A percentile compares a stretch with the other conserved stretches of the same genome.
Conservation (phyloP, 352 stramenopile genomes). For the Pelagophyceae sp. region DNA sequence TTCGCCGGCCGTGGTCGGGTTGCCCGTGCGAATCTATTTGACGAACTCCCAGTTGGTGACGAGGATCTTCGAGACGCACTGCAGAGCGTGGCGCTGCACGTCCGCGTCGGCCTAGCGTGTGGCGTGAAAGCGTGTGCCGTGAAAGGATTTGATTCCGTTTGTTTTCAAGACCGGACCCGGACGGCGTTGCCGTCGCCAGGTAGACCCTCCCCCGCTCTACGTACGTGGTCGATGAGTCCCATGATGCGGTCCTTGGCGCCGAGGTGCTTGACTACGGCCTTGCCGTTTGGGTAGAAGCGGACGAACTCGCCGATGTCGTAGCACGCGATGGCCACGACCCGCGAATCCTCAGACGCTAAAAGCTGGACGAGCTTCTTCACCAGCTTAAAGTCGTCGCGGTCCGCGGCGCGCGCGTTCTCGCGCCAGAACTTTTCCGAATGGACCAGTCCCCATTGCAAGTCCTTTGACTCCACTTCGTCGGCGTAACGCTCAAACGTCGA, state of each 20-base stretch:
- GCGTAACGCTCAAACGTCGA: slow-evolving; percentile 91
- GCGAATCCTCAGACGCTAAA: slow-evolving; percentile 77
- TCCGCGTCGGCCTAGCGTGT: slow-evolving; percentile 81
- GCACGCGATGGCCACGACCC: slow-evolving; percentile 84
- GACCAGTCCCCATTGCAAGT: slow-evolving; percentile 85
- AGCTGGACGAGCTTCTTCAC: slow-evolving; percentile 82
- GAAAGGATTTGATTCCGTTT: too few relatives aligned
- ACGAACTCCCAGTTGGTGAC: slow-evolving; percentile 93
- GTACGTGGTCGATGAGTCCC: slow-evolving; percentile 84
- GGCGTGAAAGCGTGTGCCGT: too few relatives aligned
- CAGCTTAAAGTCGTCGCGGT: slow-evolving; percentile 85
- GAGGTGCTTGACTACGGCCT: slow-evolving; percentile 85
- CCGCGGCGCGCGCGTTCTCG: slow-evolving; percentile 91
- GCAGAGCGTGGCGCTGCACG: slow-evolving; percentile 91
- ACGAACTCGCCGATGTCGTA: slow-evolving; percentile 96
- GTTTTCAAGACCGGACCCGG: too few relatives aligned
- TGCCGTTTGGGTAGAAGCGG: slow-evolving; percentile 91
- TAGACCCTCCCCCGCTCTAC: too few relatives aligned
- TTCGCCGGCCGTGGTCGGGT: too few relatives aligned
- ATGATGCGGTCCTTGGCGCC: slow-evolving; percentile 92
- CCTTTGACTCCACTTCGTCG: slow-evolving; percentile 84
- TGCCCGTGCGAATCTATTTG: too few relatives aligned
- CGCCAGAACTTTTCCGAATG: slow-evolving; percentile 98
- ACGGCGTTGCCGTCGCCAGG: too few relatives aligned
- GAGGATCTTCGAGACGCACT: slow-evolving; percentile 98